These are phyloP conservation scores for Pontederia paniculata DNA, from an alignment of 176 grass and related monocot genomes.

Conservation along the genomic window DNA sequence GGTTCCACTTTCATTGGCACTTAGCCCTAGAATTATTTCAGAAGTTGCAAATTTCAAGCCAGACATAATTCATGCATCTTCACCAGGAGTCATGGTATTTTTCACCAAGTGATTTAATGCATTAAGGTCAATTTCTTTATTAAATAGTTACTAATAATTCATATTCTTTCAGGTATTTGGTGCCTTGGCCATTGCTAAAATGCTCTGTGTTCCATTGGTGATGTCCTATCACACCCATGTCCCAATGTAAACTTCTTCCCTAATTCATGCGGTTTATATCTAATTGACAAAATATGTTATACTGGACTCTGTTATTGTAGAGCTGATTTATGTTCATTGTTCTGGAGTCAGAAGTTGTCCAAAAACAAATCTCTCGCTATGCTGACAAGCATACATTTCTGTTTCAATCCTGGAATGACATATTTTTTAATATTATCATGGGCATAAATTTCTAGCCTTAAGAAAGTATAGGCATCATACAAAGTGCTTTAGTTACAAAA, in stretches of 20 bases:
- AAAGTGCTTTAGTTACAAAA: too few species aligned
- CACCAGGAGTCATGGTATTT: constrained; percentile 90
- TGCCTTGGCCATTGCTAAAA: constrained; percentile 71
- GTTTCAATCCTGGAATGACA: too few species aligned
- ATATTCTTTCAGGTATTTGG: constrained; percentile 65
- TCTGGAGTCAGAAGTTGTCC: neutral
- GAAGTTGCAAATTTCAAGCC: constrained; percentile 83
- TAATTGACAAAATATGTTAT: neutral
- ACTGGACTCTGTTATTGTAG: neutral
- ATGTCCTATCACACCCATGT: constrained; percentile 99
- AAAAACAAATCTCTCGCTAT: too few species aligned
- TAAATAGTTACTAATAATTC: neutral
- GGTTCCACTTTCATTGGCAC: constrained; percentile 74
- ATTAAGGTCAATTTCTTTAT: neutral
- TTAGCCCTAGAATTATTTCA: constrained; percentile 92
- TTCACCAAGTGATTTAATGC: neutral
- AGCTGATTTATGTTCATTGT: neutral
- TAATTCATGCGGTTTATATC: neutral
- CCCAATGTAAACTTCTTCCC: constrained; percentile 50
- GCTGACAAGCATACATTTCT: too few species aligned
- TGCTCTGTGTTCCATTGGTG: constrained; percentile 77
- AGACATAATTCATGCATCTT: constrained; percentile 89
- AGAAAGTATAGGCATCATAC: too few species aligned
- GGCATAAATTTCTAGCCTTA: too few species aligned
- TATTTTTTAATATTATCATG: too few species aligned